phyloP scores from a whole-genome alignment of 805 yeast genomes.

The Huiozyma sinensis region DNA sequence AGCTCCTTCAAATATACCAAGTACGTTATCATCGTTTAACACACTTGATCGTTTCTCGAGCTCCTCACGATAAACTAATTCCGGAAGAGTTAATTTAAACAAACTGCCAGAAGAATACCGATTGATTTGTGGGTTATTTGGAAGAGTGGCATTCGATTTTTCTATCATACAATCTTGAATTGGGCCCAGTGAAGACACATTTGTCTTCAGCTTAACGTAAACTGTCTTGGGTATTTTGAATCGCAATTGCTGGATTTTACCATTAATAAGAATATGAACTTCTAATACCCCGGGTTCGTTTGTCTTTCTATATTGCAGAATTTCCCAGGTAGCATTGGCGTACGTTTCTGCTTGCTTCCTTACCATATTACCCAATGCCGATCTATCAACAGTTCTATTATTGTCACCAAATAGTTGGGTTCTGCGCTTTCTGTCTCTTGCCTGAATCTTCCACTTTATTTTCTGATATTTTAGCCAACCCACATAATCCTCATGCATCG shows the following conservation, averaged over 20 bases:
- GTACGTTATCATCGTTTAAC: slow-evolving; percentile 48
- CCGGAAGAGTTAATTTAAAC: slow-evolving; percentile 61
- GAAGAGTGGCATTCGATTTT: slow-evolving; percentile 50
- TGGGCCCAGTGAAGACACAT: slow-evolving; percentile 29
- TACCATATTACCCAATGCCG: slow-evolving; percentile 58
- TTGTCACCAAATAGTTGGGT: slow-evolving; percentile 67
- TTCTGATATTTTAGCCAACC: slow-evolving; percentile 69
- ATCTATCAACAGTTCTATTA: slow-evolving; percentile 41
- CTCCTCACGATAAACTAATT: slow-evolving; percentile 47
- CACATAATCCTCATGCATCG: slow-evolving; percentile 53
- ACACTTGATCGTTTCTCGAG: slow-evolving; percentile 47
- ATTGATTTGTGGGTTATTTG: slow-evolving; percentile 45
- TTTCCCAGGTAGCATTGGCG: slow-evolving; percentile 76
- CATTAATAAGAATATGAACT: slow-evolving; percentile 58
- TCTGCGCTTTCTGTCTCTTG: slow-evolving; percentile 61
- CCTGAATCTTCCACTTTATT: slow-evolving; percentile 76
- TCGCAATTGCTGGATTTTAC: slow-evolving; percentile 60
- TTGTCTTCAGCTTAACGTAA: slow-evolving; percentile 53
- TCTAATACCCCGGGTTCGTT: slow-evolving; percentile 63
- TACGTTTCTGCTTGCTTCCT: slow-evolving; percentile 70
- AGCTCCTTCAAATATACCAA: slow-evolving; percentile 69
- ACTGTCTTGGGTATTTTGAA: slow-evolving; percentile 68
- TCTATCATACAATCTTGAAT: slow-evolving; percentile 47
- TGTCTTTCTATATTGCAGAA: slow-evolving; percentile 57
- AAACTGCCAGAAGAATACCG: slow-evolving; percentile 36